Evolutionary conservation across 805 yeast species (phyloP).

Genomic region (Monosporozyma servazzii): DNA sequence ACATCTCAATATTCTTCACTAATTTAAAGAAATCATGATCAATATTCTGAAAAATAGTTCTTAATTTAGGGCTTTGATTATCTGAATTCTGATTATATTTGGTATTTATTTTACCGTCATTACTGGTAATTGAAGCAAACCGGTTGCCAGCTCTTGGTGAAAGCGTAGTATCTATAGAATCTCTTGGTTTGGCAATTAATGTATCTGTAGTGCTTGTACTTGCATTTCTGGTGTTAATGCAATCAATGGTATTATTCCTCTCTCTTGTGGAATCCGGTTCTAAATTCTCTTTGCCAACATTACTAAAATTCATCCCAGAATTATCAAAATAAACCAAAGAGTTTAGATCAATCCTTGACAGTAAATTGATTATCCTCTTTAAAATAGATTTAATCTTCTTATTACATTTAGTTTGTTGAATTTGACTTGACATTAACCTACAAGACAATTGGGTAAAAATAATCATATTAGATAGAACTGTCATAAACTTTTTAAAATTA

Average conservation of each 20-base stretch:
- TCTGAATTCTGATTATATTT: not conserved
- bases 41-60: constrained; percentile 9
- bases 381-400: constrained; percentile 40
- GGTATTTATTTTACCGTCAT: not conserved
- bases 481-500: constrained; percentile 45
- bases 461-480: constrained; percentile 44
- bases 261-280: not conserved
- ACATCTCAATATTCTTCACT: constrained; percentile 22
- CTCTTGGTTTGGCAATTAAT: constrained; percentile 1
- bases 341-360: constrained; percentile 56
- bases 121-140: not conserved
- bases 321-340: constrained; percentile 46
- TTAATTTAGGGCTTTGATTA: not conserved
- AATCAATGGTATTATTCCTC: not conserved
- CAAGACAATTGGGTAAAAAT: constrained; percentile 46
- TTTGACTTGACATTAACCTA: constrained; percentile 44
- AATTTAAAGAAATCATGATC: constrained; percentile 25
- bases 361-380: constrained; percentile 43
- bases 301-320: not conserved
- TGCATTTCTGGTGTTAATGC: constrained; percentile 5
- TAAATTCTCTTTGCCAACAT: not conserved
- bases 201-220: constrained; percentile 18
- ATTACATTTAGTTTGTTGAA: constrained; percentile 39
- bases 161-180: not conserved
- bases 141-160: not conserved